These are phyloP conservation scores for Suillus bovinus DNA, from an alignment of 768 basidiomycete genomes.

Conservation along the genomic window DNA sequence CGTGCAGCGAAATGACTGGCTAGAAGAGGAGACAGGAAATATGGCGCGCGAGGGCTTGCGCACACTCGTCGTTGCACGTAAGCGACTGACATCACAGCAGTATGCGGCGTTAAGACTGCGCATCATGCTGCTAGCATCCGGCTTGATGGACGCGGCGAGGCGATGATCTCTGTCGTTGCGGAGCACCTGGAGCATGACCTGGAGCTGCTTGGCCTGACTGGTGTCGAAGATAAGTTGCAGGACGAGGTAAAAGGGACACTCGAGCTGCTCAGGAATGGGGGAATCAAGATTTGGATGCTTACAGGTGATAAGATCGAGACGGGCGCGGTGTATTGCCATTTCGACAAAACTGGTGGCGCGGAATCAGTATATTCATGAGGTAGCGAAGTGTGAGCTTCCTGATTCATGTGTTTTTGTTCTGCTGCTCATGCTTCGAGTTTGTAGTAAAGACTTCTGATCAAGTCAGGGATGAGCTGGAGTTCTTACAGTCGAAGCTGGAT, in stretches of 20 bases:
- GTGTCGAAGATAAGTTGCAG: slow-evolving; percentile 99
- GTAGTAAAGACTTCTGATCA: slow-evolving; percentile 87
- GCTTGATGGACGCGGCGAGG: slow-evolving; percentile 79
- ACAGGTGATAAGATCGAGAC: slow-evolving; percentile 99
- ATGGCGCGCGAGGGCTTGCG: slow-evolving; percentile 97
- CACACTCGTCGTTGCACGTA: slow-evolving; percentile 90
- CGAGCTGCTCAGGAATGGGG: slow-evolving; percentile 91
- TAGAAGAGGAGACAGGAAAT: slow-evolving; percentile 97
- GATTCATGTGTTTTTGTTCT: not conserved
- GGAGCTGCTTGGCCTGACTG: slow-evolving; percentile 90
- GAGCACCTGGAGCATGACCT: slow-evolving; percentile 85
- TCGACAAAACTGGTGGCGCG: slow-evolving; percentile 94
- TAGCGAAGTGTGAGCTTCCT: slow-evolving; percentile 72
- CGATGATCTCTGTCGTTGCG: slow-evolving; percentile 71
- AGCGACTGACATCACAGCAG: slow-evolving; percentile 64
- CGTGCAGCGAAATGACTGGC: slow-evolving; percentile 96
- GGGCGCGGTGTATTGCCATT: slow-evolving; percentile 93
- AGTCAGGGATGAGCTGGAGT: slow-evolving; percentile 86
- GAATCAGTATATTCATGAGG: slow-evolving; percentile 97
- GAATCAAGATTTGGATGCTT: slow-evolving; percentile 99
- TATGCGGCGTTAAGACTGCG: slow-evolving; percentile 67
- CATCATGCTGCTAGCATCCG: slow-evolving; percentile 80
- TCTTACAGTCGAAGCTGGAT: slow-evolving; percentile 91
- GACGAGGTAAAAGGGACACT: slow-evolving; percentile 95
- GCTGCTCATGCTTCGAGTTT: slow-evolving; percentile 9